Conservation (phyloP, 495 filamentous ascomycete species). For the Cercophora scortea region DNA sequence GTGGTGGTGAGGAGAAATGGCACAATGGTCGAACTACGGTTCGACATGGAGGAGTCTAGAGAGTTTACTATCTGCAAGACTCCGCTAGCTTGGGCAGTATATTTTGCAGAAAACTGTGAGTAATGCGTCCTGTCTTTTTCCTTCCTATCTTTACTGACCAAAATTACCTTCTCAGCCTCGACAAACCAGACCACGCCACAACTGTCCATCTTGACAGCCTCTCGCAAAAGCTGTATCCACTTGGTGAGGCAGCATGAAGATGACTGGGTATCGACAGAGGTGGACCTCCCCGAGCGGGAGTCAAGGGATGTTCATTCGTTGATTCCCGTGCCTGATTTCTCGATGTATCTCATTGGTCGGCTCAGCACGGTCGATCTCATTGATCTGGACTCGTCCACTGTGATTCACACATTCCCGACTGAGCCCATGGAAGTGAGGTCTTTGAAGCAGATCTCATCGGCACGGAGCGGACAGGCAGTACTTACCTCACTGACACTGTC, state of each 20-base stretch:
- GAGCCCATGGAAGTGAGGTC: constrained; percentile 47
- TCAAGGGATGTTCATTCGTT: constrained; percentile 29
- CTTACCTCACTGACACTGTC: constrained; percentile 45
- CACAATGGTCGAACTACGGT: constrained; percentile 42
- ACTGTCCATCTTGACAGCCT: constrained; percentile 30
- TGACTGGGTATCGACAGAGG: constrained; percentile 28
- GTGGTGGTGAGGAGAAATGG: constrained; percentile 53
- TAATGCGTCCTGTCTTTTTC: not conserved
- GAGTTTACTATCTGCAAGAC: constrained; percentile 37
- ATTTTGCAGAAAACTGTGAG: constrained; percentile 34
- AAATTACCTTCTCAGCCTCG: constrained; percentile 2
- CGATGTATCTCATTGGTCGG: constrained; percentile 37
- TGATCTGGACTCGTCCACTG: constrained; percentile 37
- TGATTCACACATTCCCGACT: constrained; percentile 50
- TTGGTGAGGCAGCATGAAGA: constrained; percentile 30
- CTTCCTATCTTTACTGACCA: not conserved
- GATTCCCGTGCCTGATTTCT: constrained; percentile 37
- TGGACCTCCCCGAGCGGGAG: constrained; percentile 23
- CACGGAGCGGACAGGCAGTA: constrained; percentile 35
- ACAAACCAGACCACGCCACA: constrained; percentile 2
- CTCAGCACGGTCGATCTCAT: constrained; percentile 44
- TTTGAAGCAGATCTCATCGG: constrained; percentile 41
- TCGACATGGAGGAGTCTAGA: constrained; percentile 18
- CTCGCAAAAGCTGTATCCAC: constrained; percentile 37
- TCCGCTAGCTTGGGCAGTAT: constrained; percentile 34